Base-by-base conservation (phyloP, 163 green algal species). In the Smithsoniella earleae region DNA sequence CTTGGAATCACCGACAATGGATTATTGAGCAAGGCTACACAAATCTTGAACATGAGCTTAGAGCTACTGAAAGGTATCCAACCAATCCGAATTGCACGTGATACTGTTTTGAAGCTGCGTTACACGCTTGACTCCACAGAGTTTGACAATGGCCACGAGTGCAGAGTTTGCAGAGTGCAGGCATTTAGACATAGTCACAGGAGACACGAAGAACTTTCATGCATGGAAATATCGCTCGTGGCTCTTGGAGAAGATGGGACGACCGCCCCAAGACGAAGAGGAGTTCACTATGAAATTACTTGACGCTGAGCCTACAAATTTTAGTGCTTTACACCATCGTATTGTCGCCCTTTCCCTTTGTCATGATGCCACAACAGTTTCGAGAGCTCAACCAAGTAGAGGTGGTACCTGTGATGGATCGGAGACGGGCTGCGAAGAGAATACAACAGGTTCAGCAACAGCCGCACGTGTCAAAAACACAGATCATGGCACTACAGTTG, bases 151-250 rank as follows among this genome's bases (percentile, higher is more conserved):
- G 10, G 10, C 10, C 13, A 49, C 40, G 40, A 49, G 40, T 13
- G 13, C 40, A n/a, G n/a, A n/a, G 40, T 49, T 10, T 49, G 40
- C 10, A 36, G n/a, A 65, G 13, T 65, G 58, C 58, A 69, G 58
- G 58, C 58, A 69, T 34, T 69, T 69, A 36, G 25, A 69, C 58
- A 30, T 43, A 16, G 58, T 69, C 58, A 37, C 31, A 30, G 58
- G 58, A 4, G 58, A 69, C 58, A 30, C 58, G 30, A 69, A 69
- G 58, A 69, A 69, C 58, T 69, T 69, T 13, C 58, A 69, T 34
- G 58, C 58, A 5, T 69, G 58, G 58, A 69, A 69, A 33, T 69
- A 69, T 13, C 58, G 58, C 18, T 69, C 58, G 5, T 69, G 58
- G 58, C n/a, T 69, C 25, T 25, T 34, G 20, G 16, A 38, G 25